Evolutionary conservation across 1,139 yeast species (phyloP).

Genomic region (Lodderomyces metapsilosis): DNA sequence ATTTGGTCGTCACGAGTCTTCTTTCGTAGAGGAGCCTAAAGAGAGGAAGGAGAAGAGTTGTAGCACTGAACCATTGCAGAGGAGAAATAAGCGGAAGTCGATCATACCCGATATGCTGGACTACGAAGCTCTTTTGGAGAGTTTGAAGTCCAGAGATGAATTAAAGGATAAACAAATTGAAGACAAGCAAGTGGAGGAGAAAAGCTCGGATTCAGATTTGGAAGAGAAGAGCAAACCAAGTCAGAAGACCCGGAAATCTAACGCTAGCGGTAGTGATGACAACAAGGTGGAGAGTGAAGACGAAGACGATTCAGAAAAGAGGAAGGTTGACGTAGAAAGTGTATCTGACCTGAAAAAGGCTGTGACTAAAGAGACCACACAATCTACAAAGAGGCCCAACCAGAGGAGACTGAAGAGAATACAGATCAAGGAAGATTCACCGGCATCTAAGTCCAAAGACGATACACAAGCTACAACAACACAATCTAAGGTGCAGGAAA

Average conservation of each 20-base stretch:
- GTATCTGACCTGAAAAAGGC: no score
- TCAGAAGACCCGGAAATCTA: background rate
- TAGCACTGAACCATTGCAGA: background rate
- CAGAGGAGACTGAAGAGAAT: background rate
- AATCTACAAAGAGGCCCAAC: no score
- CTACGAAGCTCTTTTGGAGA: background rate
- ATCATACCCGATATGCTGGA: slow-evolving; percentile 1
- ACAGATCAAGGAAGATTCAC: background rate
- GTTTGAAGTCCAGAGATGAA: background rate
- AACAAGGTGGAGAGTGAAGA: no score
- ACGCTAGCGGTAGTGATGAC: no score
- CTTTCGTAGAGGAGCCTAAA: background rate
- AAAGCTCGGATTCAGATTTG: no score
- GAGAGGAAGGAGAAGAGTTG: background rate
- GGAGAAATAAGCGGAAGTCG: background rate
- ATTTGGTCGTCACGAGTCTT: background rate
- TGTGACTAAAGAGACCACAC: no score
- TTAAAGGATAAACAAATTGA: background rate
- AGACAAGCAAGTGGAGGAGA: no score
- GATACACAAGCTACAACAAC: background rate
- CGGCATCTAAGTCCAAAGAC: background rate
- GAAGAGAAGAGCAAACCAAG: background rate
- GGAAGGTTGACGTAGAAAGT: no score
- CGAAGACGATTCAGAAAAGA: no score
- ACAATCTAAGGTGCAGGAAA: background rate